Percentiles rank a stretch among this genome's conserved stretches.
Conservation (phyloP, 2,329 filamentous ascomycete species). For the Aschersonia sp. region DNA sequence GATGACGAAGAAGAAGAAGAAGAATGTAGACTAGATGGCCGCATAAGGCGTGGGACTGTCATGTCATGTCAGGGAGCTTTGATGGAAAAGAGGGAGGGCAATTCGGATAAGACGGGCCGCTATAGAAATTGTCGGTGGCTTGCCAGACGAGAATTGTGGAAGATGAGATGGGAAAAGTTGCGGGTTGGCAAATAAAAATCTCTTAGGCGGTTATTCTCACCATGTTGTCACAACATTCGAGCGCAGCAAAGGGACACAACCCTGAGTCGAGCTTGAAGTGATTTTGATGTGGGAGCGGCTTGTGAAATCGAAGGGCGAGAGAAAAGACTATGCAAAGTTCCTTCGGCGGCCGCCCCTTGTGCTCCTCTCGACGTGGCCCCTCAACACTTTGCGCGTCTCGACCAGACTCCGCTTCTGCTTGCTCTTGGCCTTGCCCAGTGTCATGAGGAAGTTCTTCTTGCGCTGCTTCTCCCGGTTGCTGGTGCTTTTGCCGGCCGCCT, state of each 20-base stretch:
- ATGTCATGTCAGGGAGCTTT: too few species aligned
- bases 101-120: too few species aligned
- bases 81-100: too few species aligned
- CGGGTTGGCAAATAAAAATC: too few species aligned
- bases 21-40: too few species aligned
- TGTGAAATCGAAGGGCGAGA: background rate
- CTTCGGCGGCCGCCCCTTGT: slow-evolving; percentile 73
- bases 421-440: slow-evolving; percentile 82
- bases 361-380: slow-evolving; percentile 66
- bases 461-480: slow-evolving; percentile 95
- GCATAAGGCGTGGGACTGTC: too few species aligned
- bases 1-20: too few species aligned
- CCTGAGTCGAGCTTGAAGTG: background rate
- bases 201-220: too few species aligned
- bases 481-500: slow-evolving; percentile 79
- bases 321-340: slow-evolving; percentile 30
- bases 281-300: background rate
- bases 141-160: too few species aligned
- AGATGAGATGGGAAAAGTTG: too few species aligned
- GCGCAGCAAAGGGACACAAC: background rate
- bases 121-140: too few species aligned
- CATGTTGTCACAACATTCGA: too few species aligned
- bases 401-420: slow-evolving; percentile 92
- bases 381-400: slow-evolving; percentile 67
- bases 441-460: slow-evolving; percentile 99